Evolutionary conservation across 306 rosid species (phyloP).

Genomic region (Alnus rubra): DNA sequence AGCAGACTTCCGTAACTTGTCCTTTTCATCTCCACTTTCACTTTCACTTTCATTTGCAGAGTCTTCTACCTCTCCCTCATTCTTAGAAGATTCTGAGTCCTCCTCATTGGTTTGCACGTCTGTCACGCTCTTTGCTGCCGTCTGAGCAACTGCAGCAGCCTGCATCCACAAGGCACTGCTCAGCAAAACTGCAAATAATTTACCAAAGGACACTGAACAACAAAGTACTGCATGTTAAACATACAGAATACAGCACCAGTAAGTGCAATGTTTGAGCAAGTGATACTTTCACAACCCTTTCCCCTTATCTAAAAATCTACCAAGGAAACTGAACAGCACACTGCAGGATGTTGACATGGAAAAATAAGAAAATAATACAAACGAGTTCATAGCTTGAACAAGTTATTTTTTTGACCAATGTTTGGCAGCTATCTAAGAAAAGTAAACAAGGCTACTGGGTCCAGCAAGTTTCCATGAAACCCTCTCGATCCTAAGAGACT

Average conservation of each 20-base stretch:
- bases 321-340: background rate
- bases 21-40: constrained; percentile 55
- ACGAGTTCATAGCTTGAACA: background rate
- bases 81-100: constrained; percentile 58
- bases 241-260: background rate
- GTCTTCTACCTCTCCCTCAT: constrained; percentile 51
- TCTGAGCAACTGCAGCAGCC: constrained; percentile 90
- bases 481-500: background rate
- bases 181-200: constrained; percentile 1
- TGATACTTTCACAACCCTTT: background rate
- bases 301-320: background rate
- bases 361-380: background rate
- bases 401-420: background rate
- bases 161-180: constrained; percentile 39
- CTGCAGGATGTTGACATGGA: background rate
- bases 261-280: background rate
- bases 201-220: background rate
- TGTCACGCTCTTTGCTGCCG: constrained; percentile 77
- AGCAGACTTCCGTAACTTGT: constrained; percentile 60
- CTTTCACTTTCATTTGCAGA: constrained; percentile 47
- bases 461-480: background rate
- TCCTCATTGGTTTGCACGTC: constrained; percentile 56
- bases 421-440: background rate
- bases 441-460: background rate
- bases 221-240: constrained; percentile 10